Base-by-base conservation (phyloP, 768 basidiomycete genomes). In the Gyrodon lividus region DNA sequence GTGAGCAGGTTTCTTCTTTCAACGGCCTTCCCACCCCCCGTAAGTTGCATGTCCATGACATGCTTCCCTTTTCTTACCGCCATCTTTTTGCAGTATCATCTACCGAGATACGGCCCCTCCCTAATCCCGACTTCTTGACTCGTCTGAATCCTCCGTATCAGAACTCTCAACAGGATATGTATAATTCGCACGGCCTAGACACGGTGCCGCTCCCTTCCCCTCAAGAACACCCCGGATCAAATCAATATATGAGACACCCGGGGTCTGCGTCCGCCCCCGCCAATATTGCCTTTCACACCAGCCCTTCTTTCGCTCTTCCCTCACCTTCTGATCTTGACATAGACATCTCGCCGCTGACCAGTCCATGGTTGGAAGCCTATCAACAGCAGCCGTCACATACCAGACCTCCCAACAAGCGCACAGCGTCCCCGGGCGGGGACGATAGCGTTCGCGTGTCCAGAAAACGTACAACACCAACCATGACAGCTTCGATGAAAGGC, bases 321-420 rank as follows among this genome's bases (percentile, higher is more conserved):
- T 76, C 76, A 16, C 73, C 77, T 0, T 68, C 73, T 19, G 82
- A 87, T 49, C 67, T 87, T 23, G 87, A 86, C 51, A 76, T 84
- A 51, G 86, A 92, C 54, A 81, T 92, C 43, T 89, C 87, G 1
- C 89, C 89, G 0, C 71, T 92, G 19, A 87, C 87, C 0, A 90
- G 88, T 57, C 89, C 89, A 1, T 90, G 89, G 87, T 75, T 92
- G 0, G 86, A 82, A 4, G 79, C 87, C 5, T 75, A 79, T 46
- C 75, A 77, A 22, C 72, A 74, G 33, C 59, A 59, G 19, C 57
- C 66, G 17, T 57, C 60, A 10, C 65, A 55, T 33, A 37, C 43
- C 16, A 62, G 70, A 51, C 56, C 57, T 1, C 38, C 65, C 4
- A 76, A 72, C 51, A 87, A 87, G 54, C 78, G 85, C 12, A 74